Evolutionary conservation across 2,329 filamentous ascomycete genomes (phyloP).

Genomic region (Trichoderma asperellum): DNA sequence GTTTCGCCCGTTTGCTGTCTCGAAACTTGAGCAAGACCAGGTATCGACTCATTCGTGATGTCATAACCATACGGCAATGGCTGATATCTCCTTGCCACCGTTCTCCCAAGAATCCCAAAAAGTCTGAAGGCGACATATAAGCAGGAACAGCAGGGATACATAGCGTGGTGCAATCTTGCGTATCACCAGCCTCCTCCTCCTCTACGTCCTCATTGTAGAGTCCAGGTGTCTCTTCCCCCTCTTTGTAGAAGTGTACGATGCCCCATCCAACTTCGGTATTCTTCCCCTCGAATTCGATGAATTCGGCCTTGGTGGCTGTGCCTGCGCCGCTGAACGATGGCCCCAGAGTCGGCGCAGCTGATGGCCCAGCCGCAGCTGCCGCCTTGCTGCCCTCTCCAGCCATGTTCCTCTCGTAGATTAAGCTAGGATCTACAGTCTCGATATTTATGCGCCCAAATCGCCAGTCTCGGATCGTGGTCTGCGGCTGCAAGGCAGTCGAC

Average conservation of each 20-base stretch:
- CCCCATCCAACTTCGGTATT: conserved; percentile 87
- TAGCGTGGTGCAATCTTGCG: conserved; percentile 78
- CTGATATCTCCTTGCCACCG: conserved; percentile 83
- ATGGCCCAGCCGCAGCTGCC: conserved; percentile 44
- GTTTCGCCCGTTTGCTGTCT: conserved; percentile 70
- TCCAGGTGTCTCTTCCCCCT: conserved; percentile 72
- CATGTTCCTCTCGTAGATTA: conserved; percentile 38
- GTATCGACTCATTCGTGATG: conserved; percentile 85
- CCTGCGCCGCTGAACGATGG: conserved; percentile 63
- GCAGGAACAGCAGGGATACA: conserved; percentile 95
- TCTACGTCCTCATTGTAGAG: conserved; percentile 45
- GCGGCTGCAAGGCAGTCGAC: conserved; percentile 50
- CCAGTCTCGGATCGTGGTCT: conserved; percentile 68
- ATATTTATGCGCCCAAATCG: conserved; percentile 79
- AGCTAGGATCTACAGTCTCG: conserved; percentile 74
- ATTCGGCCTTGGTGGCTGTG: conserved; percentile 81
- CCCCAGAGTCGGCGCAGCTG: conserved; percentile 57
- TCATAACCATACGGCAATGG: conserved; percentile 94
- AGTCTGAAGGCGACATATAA: conserved; percentile 88
- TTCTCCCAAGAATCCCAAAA: conserved; percentile 89
- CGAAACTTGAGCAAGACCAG: conserved; percentile 96
- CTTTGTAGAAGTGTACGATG: conserved; percentile 90
- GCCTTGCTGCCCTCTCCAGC: conserved; percentile 46
- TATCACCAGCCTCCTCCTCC: conserved; percentile 36
- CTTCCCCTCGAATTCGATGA: conserved; percentile 69